Conservation (phyloP, 2,329 filamentous ascomycete species). For the Calonectria leucothoes region DNA sequence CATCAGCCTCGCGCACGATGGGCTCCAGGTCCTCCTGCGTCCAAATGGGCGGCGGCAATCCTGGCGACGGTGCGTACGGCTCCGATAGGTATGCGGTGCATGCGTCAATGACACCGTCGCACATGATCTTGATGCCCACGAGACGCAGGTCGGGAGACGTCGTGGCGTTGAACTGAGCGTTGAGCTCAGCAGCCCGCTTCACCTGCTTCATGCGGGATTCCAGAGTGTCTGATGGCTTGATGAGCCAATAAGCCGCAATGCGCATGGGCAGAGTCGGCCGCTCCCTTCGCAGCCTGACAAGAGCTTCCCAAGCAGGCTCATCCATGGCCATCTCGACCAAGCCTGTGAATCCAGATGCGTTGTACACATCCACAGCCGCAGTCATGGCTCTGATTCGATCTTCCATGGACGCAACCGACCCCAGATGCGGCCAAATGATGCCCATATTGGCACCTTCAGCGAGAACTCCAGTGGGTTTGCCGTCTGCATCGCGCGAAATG, state of each 20-base stretch:
- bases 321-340: conserved; percentile 67
- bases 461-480: conserved; percentile 60
- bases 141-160: conserved; percentile 41
- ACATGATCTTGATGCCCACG: conserved; percentile 22
- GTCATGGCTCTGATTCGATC: conserved; percentile 54
- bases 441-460: conserved; percentile 62
- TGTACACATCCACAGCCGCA: conserved; percentile 56
- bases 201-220: conserved; percentile 51
- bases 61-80: conserved; percentile 47
- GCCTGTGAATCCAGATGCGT: conserved; percentile 58
- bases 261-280: conserved; percentile 48
- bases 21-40: conserved; percentile 60
- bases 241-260: conserved; percentile 58
- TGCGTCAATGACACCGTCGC: conserved; percentile 20
- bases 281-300: conserved; percentile 50
- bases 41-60: conserved; percentile 62
- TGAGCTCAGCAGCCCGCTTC: conserved; percentile 55
- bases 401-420: conserved; percentile 53
- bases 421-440: conserved; percentile 65
- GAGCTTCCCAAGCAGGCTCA: conserved; percentile 56
- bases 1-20: conserved; percentile 62
- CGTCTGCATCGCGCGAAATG: conserved; percentile 59
- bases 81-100: conserved; percentile 20
- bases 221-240: conserved; percentile 52
- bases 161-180: conserved; percentile 35